Evolutionary conservation across 257 asterid genomes (phyloP), one percentile per base, ranked within the genome.

Genomic region (Lantana camara): DNA sequence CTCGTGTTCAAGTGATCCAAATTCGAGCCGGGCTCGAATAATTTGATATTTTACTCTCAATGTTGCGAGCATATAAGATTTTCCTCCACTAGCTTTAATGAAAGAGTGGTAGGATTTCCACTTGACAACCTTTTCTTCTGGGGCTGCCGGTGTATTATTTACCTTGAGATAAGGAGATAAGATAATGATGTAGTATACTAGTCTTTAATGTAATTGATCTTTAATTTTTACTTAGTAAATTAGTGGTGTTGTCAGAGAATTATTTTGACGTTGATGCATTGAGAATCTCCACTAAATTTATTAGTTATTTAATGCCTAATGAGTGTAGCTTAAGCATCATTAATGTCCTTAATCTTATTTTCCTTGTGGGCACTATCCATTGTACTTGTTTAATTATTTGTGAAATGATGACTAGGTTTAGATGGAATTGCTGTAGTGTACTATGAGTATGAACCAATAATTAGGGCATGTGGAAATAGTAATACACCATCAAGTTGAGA

Each of bases 1-100:
- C n/a, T n/a, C n/a, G n/a, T n/a, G n/a, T n/a, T n/a, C n/a, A n/a
- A n/a, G n/a, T n/a, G n/a, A n/a, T n/a, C n/a, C n/a, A n/a, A n/a
- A n/a, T n/a, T n/a, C n/a, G n/a, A n/a, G n/a, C n/a, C n/a, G n/a
- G n/a, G n/a, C n/a, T n/a, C n/a, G n/a, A n/a, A n/a, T n/a, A n/a
- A n/a, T n/a, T n/a, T n/a, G n/a, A n/a, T n/a, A n/a, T n/a, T n/a
- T n/a, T n/a, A n/a, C 35, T 55, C 66, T 57, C 15, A 46, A 17
- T 22, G 23, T 63, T 61, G 64, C 40, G 62, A 71, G 53, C n/a
- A n/a, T n/a, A n/a, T 10, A 42, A 63, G 29, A 21, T n/a, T 10
- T 22, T 63, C 1, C 13, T 19, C 37, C 52, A 45, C n/a, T 22
- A 22, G 64, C 70, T 53, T 53, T 23, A n/a, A 35, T 20, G 19